Conservation (phyloP, 768 basidiomycete species). For the Mycena venus region DNA sequence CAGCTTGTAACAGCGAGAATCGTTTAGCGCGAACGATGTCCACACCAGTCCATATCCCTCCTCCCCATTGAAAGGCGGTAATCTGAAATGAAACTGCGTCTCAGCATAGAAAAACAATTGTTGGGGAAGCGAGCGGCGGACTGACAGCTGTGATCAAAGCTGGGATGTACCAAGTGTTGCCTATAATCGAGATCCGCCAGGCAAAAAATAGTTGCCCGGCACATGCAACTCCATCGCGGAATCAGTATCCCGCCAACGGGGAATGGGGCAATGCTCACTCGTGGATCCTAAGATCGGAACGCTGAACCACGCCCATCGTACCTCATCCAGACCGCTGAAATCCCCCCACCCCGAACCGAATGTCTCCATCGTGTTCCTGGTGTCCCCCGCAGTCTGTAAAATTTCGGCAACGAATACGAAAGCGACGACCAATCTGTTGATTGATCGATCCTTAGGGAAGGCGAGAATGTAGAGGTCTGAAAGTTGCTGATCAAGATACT, state of each 20-base stretch:
- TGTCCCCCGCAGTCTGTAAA: conserved; percentile 35
- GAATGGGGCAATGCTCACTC: conserved; percentile 12
- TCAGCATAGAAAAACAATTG: neutral
- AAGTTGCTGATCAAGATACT: neutral
- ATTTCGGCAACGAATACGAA: conserved; percentile 35
- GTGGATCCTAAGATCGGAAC: conserved; percentile 34
- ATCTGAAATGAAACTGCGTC: neutral
- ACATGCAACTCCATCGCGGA: conserved; percentile 27
- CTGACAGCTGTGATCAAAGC: conserved; percentile 27
- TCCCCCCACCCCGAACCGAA: conserved; percentile 37
- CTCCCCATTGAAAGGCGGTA: neutral
- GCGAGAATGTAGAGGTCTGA: conserved; percentile 48
- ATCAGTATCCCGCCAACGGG: neutral
- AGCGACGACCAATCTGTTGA: conserved; percentile 30
- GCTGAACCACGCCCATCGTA: conserved; percentile 34
- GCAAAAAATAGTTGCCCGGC: conserved; percentile 40
- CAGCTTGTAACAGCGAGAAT: neutral
- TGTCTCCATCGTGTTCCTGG: conserved; percentile 30
- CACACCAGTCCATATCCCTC: conserved; percentile 10
- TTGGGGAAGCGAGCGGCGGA: neutral
- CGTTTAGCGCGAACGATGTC: neutral
- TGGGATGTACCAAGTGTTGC: conserved; percentile 20
- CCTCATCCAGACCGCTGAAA: conserved; percentile 19
- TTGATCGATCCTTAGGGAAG: conserved; percentile 41
- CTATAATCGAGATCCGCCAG: conserved; percentile 38